These are phyloP conservation scores for Diaporthe destruens DNA, from an alignment of 2,329 filamentous ascomycete species.

Conservation along the genomic window DNA sequence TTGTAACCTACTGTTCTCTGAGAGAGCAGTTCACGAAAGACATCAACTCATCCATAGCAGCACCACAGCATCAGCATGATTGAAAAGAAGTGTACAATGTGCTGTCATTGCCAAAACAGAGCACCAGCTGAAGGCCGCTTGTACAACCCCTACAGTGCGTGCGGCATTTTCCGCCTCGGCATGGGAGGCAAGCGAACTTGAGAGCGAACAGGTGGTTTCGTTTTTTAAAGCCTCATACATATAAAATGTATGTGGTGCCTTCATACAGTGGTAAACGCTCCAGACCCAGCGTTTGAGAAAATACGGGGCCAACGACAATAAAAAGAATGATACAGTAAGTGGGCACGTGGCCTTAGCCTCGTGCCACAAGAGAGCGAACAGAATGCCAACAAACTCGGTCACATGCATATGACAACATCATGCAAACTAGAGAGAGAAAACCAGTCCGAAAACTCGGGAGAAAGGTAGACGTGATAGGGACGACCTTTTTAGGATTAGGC, in stretches of 20 bases:
- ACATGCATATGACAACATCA: no score
- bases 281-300: no score
- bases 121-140: not conserved
- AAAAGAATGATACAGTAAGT: no score
- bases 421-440: no score
- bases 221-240: no score
- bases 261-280: no score
- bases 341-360: no score
- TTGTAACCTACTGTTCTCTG: no score
- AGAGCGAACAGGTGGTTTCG: not conserved
- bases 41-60: not conserved
- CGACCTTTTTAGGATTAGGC: no score
- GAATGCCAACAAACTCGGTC: not conserved
- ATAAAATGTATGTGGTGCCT: no score
- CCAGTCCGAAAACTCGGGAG: not conserved
- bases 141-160: not conserved
- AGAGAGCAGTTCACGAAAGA: no score
- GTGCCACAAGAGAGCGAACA: not conserved
- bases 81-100: not conserved
- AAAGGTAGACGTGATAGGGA: not conserved
- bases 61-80: not conserved
- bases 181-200: not conserved
- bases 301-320: no score
- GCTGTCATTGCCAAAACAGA: not conserved
- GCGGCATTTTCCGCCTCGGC: not conserved